Evolutionary conservation across 352 stramenopile species (phyloP).

Genomic region (Peronospora destructor): DNA sequence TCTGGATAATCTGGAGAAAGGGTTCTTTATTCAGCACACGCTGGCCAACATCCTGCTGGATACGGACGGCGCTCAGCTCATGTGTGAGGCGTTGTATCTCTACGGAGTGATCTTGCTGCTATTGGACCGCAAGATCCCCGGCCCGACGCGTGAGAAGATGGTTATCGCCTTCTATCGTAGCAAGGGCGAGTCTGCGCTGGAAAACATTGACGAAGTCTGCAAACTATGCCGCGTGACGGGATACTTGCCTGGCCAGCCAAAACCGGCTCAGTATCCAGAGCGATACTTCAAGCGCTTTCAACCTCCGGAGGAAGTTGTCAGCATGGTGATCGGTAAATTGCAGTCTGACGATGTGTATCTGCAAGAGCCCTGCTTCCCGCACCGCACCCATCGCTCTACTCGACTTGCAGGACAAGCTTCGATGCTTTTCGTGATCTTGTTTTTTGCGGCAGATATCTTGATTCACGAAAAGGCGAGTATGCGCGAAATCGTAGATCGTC

Average conservation of each 20-base stretch:
- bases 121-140: conserved; percentile 89
- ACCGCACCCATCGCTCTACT: conserved; percentile 89
- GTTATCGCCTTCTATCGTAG: conserved; percentile 86
- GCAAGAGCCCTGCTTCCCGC: conserved; percentile 87
- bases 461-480: conserved; percentile 89
- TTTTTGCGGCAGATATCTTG: conserved; percentile 89
- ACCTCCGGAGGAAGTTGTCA: conserved; percentile 83
- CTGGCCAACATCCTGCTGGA: conserved; percentile 92
- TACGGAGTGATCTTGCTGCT: conserved; percentile 92
- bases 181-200: conserved; percentile 82
- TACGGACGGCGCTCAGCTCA: conserved; percentile 88
- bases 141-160: conserved; percentile 87
- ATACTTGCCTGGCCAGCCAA: conserved; percentile 76
- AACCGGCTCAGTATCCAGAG: conserved; percentile 84
- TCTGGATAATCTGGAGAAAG: conserved; percentile 86
- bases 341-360: conserved; percentile 93
- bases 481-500: conserved; percentile 92
- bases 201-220: conserved; percentile 89
- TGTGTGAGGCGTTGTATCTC: conserved; percentile 92
- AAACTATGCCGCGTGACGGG: conserved; percentile 87
- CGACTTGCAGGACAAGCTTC: conserved; percentile 87
- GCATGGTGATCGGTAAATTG: conserved; percentile 90
- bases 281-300: conserved; percentile 86
- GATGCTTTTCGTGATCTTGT: conserved; percentile 94
- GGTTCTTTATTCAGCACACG: conserved; percentile 94